A percentile compares a stretch with the other conserved stretches of the same genome.
Evolutionary conservation across 2,329 filamentous ascomycete genomes (phyloP).

Genomic region (Plectosphaerella plurivora): DNA sequence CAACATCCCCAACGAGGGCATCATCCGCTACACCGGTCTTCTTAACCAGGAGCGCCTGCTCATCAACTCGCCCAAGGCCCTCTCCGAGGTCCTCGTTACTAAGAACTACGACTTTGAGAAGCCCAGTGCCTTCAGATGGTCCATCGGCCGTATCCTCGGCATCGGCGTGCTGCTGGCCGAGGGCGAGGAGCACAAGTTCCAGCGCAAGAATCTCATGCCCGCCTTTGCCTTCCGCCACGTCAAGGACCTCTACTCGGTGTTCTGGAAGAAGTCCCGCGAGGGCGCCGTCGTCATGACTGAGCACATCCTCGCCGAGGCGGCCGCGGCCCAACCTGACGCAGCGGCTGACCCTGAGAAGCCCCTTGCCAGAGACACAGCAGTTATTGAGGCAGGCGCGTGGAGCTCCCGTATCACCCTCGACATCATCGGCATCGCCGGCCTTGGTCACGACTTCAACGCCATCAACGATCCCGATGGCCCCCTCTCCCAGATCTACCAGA

Average conservation of each 20-base stretch:
- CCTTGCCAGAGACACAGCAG: constrained; percentile 23
- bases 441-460: constrained; percentile 67
- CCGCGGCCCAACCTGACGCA: constrained; percentile 23
- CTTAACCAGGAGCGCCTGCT: constrained; percentile 62
- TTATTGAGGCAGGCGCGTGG: constrained; percentile 59
- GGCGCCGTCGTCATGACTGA: constrained; percentile 58
- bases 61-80: constrained; percentile 55
- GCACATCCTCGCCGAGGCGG: constrained; percentile 17
- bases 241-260: constrained; percentile 78
- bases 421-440: constrained; percentile 69
- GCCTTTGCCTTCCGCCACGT: constrained; percentile 84
- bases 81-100: constrained; percentile 66
- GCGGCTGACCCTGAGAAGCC: constrained; percentile 20
- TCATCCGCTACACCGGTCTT: constrained; percentile 62
- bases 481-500: constrained; percentile 53
- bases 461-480: constrained; percentile 55
- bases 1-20: constrained; percentile 59
- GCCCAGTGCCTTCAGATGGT: constrained; percentile 46
- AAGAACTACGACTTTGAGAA: constrained; percentile 69
- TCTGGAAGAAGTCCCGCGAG: constrained; percentile 74
- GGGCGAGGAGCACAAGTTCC: constrained; percentile 83
- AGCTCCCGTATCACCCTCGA: constrained; percentile 66
- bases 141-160: constrained; percentile 62
- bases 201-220: constrained; percentile 74
- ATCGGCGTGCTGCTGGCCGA: constrained; percentile 75